Evolutionary conservation across 1,284 basidiomycete species (phyloP), one percentile per base, ranked within the genome.

Genomic region (Takashimella koratensis): DNA sequence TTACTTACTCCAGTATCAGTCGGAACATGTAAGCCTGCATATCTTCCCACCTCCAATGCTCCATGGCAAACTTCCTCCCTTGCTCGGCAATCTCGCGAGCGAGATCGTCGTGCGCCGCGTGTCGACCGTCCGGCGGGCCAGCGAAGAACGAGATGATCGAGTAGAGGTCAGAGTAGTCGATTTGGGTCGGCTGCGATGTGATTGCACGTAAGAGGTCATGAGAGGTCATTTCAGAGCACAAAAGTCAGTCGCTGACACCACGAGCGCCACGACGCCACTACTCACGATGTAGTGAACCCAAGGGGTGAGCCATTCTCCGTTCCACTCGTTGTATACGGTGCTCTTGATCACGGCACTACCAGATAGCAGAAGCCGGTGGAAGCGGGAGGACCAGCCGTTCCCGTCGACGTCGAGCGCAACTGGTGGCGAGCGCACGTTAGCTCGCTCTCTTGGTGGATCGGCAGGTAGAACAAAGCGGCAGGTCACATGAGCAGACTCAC

Each of bases 151-250:
- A 73, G 65, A 80, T 74, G 46, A 78, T 70, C 54, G 77, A 68
- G 68, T 76, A 79, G 4, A 81, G 59, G 56, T 80, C 80, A 11
- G 76, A 73, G 49, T 79, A 79, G 64, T 81, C 79, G 26, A 76
- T 60, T 57, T 77, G 71, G 49, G 78, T 65, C 5, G 78, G 79
- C 70, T 75, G 52, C 16, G 27, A 25, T 21, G 26, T 47, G 22
- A 43, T 24, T 25, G 1, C 27, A 21, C 19, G 12, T 12, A 8
- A 41, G n/a, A n/a, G n/a, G n/a, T n/a, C n/a, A n/a, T n/a, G n/a
- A n/a, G n/a, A n/a, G n/a, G n/a, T n/a, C n/a, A n/a, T n/a, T n/a
- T n/a, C n/a, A n/a, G n/a, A n/a, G n/a, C n/a, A n/a, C n/a, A n/a
- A n/a, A n/a, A n/a, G n/a, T n/a, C n/a, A n/a, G n/a, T n/a, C n/a